Conservation (phyloP, 352 stramenopile species). For the Phytophthora nicotianae region DNA sequence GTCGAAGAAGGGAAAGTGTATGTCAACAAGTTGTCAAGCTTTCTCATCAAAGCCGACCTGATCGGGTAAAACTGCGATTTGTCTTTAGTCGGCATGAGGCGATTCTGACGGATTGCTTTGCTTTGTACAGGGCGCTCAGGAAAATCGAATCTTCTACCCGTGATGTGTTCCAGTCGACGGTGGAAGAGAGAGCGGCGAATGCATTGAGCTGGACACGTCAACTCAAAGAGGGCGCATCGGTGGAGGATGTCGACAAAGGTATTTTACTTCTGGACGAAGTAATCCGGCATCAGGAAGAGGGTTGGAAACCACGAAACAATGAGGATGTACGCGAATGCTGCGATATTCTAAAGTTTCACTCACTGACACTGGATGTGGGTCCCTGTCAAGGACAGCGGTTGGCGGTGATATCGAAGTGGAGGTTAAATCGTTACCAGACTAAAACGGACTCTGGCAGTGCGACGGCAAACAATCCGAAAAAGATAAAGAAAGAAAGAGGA, state of each 20-base stretch:
- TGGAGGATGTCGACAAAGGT: neutral
- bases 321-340: neutral
- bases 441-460: too few relatives aligned
- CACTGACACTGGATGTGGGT: neutral
- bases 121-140: neutral
- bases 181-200: neutral
- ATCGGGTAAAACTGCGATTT: neutral
- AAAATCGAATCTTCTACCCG: conserved; percentile 1
- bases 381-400: neutral
- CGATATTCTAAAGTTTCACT: neutral
- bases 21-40: neutral
- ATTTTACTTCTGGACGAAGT: conserved; percentile 1
- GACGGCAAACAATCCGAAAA: too few relatives aligned
- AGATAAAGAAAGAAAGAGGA: too few relatives aligned
- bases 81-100: neutral
- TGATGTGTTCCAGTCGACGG: neutral
- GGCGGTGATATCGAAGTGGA: neutral
- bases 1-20: neutral
- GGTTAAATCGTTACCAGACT: too few relatives aligned
- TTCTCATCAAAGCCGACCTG: neutral
- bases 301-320: neutral
- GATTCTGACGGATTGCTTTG: neutral
- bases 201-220: neutral
- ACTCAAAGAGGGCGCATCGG: neutral
- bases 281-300: neutral